These are phyloP conservation scores for Citrus medica DNA, from an alignment of 345 rosid genomes.

Conservation along the genomic window DNA sequence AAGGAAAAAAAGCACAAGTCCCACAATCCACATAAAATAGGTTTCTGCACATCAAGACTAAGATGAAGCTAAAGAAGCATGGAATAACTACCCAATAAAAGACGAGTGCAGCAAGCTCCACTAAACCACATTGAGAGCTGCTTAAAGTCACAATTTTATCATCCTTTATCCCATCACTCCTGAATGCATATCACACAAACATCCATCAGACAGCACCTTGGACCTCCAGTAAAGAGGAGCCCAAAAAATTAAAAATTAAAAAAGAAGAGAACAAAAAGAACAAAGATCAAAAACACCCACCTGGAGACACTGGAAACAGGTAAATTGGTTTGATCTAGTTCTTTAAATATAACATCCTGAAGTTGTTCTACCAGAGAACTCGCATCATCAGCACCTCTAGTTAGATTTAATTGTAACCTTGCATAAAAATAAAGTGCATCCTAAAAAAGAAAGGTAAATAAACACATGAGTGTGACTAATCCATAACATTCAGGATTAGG, in stretches of 20 bases:
- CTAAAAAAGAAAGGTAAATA: conserved; percentile 38
- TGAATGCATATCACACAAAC: conserved; percentile 20
- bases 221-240: conserved; percentile 2
- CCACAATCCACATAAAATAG: background rate
- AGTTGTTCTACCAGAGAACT: conserved; percentile 71
- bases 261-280: background rate
- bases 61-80: background rate
- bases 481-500: conserved; percentile 6
- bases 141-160: conserved; percentile 64
- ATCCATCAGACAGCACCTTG: conserved; percentile 19
- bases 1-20: background rate
- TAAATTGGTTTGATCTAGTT: conserved; percentile 70
- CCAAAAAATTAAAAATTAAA: no score
- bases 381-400: conserved; percentile 51
- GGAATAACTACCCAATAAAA: conserved; percentile 60
- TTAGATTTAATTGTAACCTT: conserved; percentile 67
- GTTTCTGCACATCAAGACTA: conserved; percentile 3
- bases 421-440: conserved; percentile 72
- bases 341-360: conserved; percentile 72
- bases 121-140: conserved; percentile 58
- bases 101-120: conserved; percentile 76
- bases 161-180: conserved; percentile 78
- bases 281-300: conserved; percentile 35
- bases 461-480: background rate
- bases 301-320: conserved; percentile 41